Evolutionary conservation across 495 filamentous ascomycete genomes (phyloP), one percentile per base, ranked within the genome.

Genomic region (Saxophila tyrrhenica): DNA sequence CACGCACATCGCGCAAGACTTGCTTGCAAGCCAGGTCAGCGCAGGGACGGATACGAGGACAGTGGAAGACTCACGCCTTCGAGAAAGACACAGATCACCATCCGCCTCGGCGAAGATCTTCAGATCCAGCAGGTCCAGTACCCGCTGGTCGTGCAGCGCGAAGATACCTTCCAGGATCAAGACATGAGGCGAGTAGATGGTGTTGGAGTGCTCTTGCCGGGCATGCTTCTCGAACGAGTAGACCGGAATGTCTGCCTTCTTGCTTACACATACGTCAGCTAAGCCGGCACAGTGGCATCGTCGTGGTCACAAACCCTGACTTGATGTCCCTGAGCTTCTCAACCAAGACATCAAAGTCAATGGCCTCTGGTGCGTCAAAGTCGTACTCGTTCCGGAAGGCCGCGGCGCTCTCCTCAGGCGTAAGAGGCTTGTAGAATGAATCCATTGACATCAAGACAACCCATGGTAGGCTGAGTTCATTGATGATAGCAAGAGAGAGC

Each of bases 51-150:
- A 42, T 22, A 9, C 39, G n/a, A 25, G n/a, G n/a, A n/a, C n/a
- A n/a, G 23, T 45, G n/a, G 19, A 0, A 51, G 21, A 73, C 82
- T 60, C 73, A 95, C 91, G 79, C 82, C 92, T 79, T 70, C 92
- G 79, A 39, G 89, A 90, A 41, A 98, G 75, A 62, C 92, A 98
- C 16, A 91, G 83, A 67, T 98, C 92, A 62, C 86, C 83, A 68
- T 98, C 92, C 7, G 89, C 94, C 69, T 98, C 92, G 52, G 89
- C 89, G 64, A 95, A 98, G 21, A 98, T 95, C 83, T 85, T 94
- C 72, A 96, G 83, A 71, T 98, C 92, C 56, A 97, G 72, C 47
- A 98, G 69, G 3, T 94, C 87, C 48, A 92, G 72, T 13, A 98
- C 81, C 54, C 90, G 77, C 22, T 78, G 80, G 63, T 98, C 92